Percentiles rank a stretch among this genome's conserved stretches.
These are phyloP conservation scores for Sequoia sempervirens DNA, from an alignment of 75 land plant species.

Conservation along the genomic window DNA sequence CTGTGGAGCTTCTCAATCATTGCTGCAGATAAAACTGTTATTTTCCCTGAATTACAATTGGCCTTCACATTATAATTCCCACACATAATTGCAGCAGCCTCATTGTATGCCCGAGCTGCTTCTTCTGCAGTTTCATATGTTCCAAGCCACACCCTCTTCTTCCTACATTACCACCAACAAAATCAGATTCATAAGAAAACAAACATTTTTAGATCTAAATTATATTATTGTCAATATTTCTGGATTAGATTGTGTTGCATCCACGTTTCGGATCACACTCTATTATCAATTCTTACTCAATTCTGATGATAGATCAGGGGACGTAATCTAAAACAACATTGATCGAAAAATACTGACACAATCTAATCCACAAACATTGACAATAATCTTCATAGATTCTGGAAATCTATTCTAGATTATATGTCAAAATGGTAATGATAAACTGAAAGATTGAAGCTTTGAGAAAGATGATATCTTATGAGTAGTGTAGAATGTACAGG, in stretches of 20 bases:
- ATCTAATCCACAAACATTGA: too few species aligned
- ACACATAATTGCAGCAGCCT: constrained; percentile 4
- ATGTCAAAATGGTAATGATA: too few species aligned
- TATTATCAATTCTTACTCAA: too few species aligned
- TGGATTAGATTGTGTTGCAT: too few species aligned
- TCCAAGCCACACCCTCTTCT: constrained; percentile 11
- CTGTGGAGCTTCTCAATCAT: not conserved
- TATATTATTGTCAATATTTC: too few species aligned
- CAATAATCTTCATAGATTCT: too few species aligned
- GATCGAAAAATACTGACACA: too few species aligned
- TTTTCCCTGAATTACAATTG: not conserved
- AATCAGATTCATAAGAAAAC: too few species aligned
- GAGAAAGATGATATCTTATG: not conserved
- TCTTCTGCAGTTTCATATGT: constrained; percentile 9
- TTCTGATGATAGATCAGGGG: too few species aligned
- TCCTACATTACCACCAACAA: not conserved
- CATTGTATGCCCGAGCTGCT: constrained; percentile 13
- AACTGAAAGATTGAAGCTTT: not conserved
- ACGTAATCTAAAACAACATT: too few species aligned
- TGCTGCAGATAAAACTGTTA: not conserved
- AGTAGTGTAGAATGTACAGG: constrained; percentile 18
- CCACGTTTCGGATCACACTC: too few species aligned
- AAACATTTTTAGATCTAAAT: too few species aligned
- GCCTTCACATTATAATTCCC: not conserved
- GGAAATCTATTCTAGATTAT: not conserved